Evolutionary conservation across 352 stramenopile species (phyloP).

Genomic region (Plasmopara muralis): DNA sequence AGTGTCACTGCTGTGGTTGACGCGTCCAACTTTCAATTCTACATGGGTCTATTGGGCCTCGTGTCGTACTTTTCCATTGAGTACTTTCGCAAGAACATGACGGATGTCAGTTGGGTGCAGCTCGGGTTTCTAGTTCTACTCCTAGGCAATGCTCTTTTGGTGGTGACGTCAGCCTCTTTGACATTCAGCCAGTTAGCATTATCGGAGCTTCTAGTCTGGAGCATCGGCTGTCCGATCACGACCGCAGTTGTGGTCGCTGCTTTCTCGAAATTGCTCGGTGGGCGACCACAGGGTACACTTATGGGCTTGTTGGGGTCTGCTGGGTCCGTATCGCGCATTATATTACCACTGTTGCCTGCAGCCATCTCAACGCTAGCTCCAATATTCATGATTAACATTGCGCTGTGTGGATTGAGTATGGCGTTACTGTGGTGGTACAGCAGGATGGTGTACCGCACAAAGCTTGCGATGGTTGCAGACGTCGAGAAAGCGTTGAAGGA

Average conservation of each 20-base stretch:
- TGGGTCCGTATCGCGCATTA: slow-evolving; percentile 64
- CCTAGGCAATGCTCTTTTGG: slow-evolving; percentile 49
- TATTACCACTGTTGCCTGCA: slow-evolving; percentile 64
- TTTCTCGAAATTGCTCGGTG: slow-evolving; percentile 73
- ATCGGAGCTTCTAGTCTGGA: slow-evolving; percentile 73
- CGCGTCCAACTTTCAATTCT: slow-evolving; percentile 82
- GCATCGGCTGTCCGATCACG: slow-evolving; percentile 71
- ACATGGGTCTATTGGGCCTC: slow-evolving; percentile 63
- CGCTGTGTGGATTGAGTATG: slow-evolving; percentile 49
- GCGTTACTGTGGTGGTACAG: slow-evolving; percentile 61
- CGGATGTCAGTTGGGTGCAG: slow-evolving; percentile 67
- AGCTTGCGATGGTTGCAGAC: slow-evolving; percentile 28
- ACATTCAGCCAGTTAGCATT: slow-evolving; percentile 47
- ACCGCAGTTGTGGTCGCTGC: slow-evolving; percentile 67
- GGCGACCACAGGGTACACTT: slow-evolving; percentile 65
- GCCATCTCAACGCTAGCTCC: slow-evolving; percentile 58
- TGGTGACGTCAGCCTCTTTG: slow-evolving; percentile 33
- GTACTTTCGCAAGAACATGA: slow-evolving; percentile 58
- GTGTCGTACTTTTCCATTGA: slow-evolving; percentile 77
- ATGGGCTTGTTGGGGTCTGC: slow-evolving; percentile 75
- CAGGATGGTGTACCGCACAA: slow-evolving; percentile 46
- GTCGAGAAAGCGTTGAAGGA: slow-evolving; percentile 28
- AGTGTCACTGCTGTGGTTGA: slow-evolving; percentile 46
- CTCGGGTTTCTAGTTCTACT: slow-evolving; percentile 60
- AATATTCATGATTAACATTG: slow-evolving; percentile 72